phyloP scores from a whole-genome alignment of 2,329 filamentous ascomycete genomes.

The Trichoderma hamatum region DNA sequence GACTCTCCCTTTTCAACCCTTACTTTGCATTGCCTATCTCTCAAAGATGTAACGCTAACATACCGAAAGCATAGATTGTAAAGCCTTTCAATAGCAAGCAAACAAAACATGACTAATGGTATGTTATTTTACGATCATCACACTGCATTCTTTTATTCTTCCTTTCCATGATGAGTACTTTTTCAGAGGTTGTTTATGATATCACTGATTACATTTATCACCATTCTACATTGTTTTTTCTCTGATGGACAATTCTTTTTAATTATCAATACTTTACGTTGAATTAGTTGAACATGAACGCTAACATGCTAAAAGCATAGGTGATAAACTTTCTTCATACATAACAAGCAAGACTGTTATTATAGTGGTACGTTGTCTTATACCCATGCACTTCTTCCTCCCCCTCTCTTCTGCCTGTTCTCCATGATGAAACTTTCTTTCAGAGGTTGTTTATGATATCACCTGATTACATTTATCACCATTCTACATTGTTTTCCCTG shows the following conservation, averaged over 20 bases:
- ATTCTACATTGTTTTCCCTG: slow-evolving; percentile 28
- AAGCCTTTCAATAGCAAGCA: not conserved
- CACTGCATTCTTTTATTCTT: no score
- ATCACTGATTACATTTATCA: slow-evolving; percentile 40
- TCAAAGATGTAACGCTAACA: not conserved
- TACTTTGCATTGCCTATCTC: not conserved
- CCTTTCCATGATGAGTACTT: slow-evolving; percentile 44
- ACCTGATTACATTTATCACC: slow-evolving; percentile 40
- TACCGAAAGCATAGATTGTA: not conserved
- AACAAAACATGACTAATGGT: not conserved
- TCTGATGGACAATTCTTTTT: not conserved
- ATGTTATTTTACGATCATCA: not conserved
- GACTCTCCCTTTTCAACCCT: not conserved
- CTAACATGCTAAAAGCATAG: not conserved
- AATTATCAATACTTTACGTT: not conserved
- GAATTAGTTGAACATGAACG: not conserved
- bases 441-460: slow-evolving; percentile 55
- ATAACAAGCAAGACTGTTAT: not conserved
- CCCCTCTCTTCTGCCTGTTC: not conserved
- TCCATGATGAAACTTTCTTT: slow-evolving; percentile 46
- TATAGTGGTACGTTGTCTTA: slow-evolving; percentile 33
- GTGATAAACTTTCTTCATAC: not conserved
- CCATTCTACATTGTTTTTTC: slow-evolving; percentile 19
- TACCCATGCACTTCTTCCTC: not conserved
- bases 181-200: slow-evolving; percentile 55